These are phyloP conservation scores for Pterocarpus macrocarpus DNA, from an alignment of 306 rosid genomes.

Conservation along the genomic window DNA sequence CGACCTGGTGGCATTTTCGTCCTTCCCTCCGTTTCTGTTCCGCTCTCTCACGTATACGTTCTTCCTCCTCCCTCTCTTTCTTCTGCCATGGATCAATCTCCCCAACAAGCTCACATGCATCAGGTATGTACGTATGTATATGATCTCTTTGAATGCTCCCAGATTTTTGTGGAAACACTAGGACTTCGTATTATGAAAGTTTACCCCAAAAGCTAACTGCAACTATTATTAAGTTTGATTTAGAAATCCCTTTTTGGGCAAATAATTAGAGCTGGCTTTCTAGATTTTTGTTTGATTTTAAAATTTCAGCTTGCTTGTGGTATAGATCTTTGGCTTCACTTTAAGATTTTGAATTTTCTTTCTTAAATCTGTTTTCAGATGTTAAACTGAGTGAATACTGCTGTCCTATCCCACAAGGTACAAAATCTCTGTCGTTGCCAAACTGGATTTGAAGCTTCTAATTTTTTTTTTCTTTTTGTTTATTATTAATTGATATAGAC, in stretches of 20 bases:
- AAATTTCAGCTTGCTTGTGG: background rate
- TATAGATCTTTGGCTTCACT: constrained; percentile 44
- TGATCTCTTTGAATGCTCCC: constrained; percentile 23
- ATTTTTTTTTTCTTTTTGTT: background rate
- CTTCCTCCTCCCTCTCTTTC: background rate
- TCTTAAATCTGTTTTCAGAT: constrained; percentile 12
- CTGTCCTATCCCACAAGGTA: constrained; percentile 10
- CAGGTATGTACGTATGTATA: constrained; percentile 19
- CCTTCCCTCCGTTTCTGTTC: background rate
- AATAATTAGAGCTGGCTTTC: background rate
- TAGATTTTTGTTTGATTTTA: constrained; percentile 31
- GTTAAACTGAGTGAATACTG: constrained; percentile 22
- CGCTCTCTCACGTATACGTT: background rate
- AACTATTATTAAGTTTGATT: constrained; percentile 29
- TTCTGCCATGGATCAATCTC: constrained; percentile 21
- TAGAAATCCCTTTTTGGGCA: constrained; percentile 22
- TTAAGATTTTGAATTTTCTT: constrained; percentile 25
- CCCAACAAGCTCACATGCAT: constrained; percentile 21
- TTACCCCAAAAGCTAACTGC: background rate
- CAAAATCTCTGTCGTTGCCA: background rate
- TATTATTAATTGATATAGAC: constrained; percentile 5
- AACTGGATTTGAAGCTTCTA: constrained; percentile 14
- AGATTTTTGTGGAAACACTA: background rate
- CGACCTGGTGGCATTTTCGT: constrained; percentile 38
- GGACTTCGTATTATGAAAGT: background rate